Conservation (phyloP, 768 basidiomycete genomes). For the Rickenella mellea region DNA sequence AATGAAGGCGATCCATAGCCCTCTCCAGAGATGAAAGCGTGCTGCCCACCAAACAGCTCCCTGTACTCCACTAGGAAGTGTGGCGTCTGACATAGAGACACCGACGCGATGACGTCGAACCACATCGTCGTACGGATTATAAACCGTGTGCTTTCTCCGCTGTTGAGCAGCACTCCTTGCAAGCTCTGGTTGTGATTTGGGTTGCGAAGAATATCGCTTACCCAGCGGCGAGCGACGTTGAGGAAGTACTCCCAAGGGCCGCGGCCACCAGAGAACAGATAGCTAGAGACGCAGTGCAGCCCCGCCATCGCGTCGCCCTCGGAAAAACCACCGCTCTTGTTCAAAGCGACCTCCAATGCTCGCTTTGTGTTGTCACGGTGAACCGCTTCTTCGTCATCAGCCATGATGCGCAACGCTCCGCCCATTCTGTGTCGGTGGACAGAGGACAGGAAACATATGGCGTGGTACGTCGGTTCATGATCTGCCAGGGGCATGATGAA, state of each 20-base stretch:
- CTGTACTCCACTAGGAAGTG: slow-evolving; percentile 48
- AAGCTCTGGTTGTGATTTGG: slow-evolving; percentile 24
- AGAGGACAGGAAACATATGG: slow-evolving; percentile 54
- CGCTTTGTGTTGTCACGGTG: background rate
- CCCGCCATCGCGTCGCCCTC: slow-evolving; percentile 75
- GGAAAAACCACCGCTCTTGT: slow-evolving; percentile 15
- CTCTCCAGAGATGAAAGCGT: slow-evolving; percentile 27
- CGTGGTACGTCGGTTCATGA: slow-evolving; percentile 40
- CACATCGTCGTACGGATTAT: slow-evolving; percentile 79
- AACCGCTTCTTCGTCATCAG: background rate
- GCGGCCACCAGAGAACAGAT: slow-evolving; percentile 68
- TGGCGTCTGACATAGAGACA: slow-evolving; percentile 55
- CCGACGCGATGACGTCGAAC: slow-evolving; percentile 78
- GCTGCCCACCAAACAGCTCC: slow-evolving; percentile 40
- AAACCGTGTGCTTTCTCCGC: slow-evolving; percentile 48
- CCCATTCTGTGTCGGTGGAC: slow-evolving; percentile 32
- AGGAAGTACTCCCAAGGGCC: slow-evolving; percentile 67
- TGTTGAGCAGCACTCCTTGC: slow-evolving; percentile 33
- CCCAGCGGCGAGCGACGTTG: slow-evolving; percentile 47
- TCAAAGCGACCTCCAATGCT: background rate
- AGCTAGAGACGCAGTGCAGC: slow-evolving; percentile 64
- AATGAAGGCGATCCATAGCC: slow-evolving; percentile 25
- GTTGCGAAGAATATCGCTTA: slow-evolving; percentile 34
- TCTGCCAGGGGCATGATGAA: slow-evolving; percentile 45
- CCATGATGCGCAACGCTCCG: background rate